These are phyloP conservation scores for Blastocystis hominis DNA, from an alignment of 352 stramenopile genomes.

Conservation along the genomic window DNA sequence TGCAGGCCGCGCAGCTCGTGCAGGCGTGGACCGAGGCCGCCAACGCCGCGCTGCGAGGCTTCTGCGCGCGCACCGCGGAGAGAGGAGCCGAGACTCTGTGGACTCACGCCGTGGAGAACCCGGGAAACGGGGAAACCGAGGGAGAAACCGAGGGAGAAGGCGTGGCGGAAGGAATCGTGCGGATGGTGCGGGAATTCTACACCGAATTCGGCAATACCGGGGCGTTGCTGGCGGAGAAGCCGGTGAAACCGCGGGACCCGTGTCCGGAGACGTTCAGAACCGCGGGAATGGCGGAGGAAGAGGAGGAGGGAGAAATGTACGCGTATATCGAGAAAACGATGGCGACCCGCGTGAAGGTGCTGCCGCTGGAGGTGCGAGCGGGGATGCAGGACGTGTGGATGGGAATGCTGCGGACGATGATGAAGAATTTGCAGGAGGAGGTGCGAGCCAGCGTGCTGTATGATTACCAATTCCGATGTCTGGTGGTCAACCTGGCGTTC, in stretches of 20 bases:
- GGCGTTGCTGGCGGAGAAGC: neutral
- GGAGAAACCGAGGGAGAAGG: too few species aligned
- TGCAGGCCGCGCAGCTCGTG: neutral
- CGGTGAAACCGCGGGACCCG: neutral
- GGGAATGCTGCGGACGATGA: neutral
- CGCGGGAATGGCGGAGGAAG: neutral
- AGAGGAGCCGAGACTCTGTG: neutral
- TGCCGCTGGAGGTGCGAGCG: neutral
- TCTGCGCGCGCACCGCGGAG: neutral
- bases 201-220: neutral
- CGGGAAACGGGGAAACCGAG: neutral
- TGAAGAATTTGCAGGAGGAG: conserved; percentile 17
- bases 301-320: neutral
- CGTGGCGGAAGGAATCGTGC: neutral
- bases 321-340: neutral
- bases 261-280: neutral
- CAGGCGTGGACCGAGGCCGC: neutral
- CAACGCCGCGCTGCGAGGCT: neutral
- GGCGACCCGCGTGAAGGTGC: neutral
- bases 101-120: neutral
- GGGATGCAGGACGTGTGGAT: neutral
- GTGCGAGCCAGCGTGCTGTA: neutral
- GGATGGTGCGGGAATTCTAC: neutral
- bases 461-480: neutral
- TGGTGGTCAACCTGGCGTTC: conserved; percentile 10